phyloP scores from a whole-genome alignment of 257 asterid species.

The Rauvolfia tetraphylla region DNA sequence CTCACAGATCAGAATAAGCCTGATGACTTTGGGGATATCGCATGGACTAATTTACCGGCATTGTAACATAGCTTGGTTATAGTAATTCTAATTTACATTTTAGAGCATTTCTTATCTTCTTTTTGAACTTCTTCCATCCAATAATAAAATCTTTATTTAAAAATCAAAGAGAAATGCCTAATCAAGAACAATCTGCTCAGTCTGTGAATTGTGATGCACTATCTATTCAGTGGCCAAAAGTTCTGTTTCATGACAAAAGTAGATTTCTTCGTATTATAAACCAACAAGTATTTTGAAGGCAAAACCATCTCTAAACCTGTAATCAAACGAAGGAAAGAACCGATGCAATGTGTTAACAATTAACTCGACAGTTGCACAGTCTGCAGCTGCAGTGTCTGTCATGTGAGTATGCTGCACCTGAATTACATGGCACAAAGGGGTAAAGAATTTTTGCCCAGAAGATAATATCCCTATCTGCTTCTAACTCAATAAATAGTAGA shows the following conservation, averaged over 20 bases:
- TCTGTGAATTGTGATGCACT: not conserved
- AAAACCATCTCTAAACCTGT: conserved; percentile 52
- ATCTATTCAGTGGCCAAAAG: not conserved
- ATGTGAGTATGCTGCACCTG: conserved; percentile 98
- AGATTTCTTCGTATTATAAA: not conserved
- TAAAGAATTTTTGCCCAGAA: conserved; percentile 1
- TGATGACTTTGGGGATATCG: not conserved
- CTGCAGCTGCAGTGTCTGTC: conserved; percentile 98
- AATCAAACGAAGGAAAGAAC: conserved; percentile 87
- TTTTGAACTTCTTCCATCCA: not conserved
- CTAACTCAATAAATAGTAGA: conserved; percentile 8
- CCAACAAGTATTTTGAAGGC: not conserved
- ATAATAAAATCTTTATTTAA: not conserved
- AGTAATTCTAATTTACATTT: not conserved
- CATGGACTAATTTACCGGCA: not conserved
- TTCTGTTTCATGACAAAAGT: not conserved
- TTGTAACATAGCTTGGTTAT: not conserved
- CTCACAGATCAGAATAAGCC: too few relatives aligned
- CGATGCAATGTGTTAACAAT: conserved; percentile 76
- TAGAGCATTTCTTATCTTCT: too few relatives aligned
- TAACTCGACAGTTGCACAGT: conserved; percentile 89
- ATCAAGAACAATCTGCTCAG: not conserved
- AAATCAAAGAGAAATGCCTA: not conserved
- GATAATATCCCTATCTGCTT: conserved; percentile 11
- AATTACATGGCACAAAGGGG: conserved; percentile 17